Conservation (phyloP, 2,329 filamentous ascomycete genomes). For the Periglandula ipomoeae region DNA sequence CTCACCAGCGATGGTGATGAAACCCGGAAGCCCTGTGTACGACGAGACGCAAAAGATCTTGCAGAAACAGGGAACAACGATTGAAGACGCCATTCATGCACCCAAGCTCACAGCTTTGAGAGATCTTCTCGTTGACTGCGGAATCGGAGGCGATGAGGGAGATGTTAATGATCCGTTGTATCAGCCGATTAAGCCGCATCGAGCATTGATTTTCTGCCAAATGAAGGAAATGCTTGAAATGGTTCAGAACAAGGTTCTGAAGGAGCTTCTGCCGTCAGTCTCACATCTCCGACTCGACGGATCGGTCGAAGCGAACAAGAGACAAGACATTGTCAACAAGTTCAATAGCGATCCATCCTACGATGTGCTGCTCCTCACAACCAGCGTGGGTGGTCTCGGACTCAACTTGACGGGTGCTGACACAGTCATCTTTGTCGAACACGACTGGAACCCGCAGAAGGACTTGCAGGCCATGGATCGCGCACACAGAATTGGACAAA, state of each 20-base stretch:
- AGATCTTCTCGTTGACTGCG: conserved; percentile 95
- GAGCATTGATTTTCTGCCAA: conserved; percentile 94
- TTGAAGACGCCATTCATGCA: conserved; percentile 80
- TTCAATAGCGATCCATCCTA: conserved; percentile 98
- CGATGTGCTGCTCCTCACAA: conserved; percentile 87
- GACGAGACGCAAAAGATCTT: conserved; percentile 78
- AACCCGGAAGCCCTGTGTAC: conserved; percentile 84
- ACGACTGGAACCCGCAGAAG: conserved; percentile 99
- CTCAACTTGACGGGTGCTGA: conserved; percentile 94
- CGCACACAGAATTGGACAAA: conserved; percentile 95
- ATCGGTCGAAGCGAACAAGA: conserved; percentile 81
- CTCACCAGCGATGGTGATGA: conserved; percentile 91
- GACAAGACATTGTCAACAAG: conserved; percentile 96
- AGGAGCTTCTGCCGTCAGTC: conserved; percentile 82
- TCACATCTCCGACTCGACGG: conserved; percentile 93
- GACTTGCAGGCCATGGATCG: conserved; percentile 99
- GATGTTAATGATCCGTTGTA: conserved; percentile 51
- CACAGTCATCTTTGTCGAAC: conserved; percentile 98
- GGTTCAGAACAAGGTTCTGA: conserved; percentile 89
- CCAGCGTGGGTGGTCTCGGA: conserved; percentile 87
- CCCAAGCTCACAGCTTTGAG: conserved; percentile 86
- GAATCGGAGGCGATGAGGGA: conserved; percentile 72
- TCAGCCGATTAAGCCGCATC: conserved; percentile 88
- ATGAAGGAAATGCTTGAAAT: conserved; percentile 99
- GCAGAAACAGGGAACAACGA: conserved; percentile 65